Base-by-base conservation (phyloP, 495 filamentous ascomycete species). In the Hypomontagnella submonticulosa region DNA sequence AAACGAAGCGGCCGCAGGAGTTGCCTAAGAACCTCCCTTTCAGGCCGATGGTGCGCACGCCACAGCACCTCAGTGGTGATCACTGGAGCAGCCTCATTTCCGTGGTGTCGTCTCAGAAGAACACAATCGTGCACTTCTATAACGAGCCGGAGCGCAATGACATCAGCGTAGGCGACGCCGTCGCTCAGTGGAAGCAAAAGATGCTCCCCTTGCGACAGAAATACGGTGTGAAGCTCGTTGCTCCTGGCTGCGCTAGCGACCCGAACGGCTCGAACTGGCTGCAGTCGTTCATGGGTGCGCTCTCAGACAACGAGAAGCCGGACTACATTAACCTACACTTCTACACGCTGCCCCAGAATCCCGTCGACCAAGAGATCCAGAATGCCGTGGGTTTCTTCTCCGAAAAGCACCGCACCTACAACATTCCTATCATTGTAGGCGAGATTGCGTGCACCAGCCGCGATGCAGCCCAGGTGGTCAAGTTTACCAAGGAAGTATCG, bases 271-370 rank as follows among this genome's bases (percentile, higher is more conserved):
- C 69, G 34, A 44, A 23, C 7, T 81, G 79, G 78, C 66, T 80
- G 50, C 67, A 62, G n/a, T 59, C 71, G 0, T 81, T 77, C 56
- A 79, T 80, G 77, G 37, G 67, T 10, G 55, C 36, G 23, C 52
- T 80, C 4, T n/a, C 48, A 15, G 38, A 9, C 12, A 61, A 57
- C 27, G 48, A 70, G 40, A 73, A 70, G 33, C 79, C 79, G 8
- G 78, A 81, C 61, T 77, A 69, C 50, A 50, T 81, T 4, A 77
- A 74, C 16, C 18, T 79, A 37, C 78, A 80, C 63, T 80, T 79
- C 58, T 81, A 81, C 70, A 78, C 77, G 13, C 65, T 73, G 0
- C 57, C 76, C 46, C 55, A 20, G 13, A 60, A 57, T 8, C 57
- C 61, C 0, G 71, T 70, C 15, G 75, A 76, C 12, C 33, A 59